Percentiles rank a stretch among this genome's conserved stretches.
Evolutionary conservation across 192 early-diverging fungal genomes (phyloP).

Genomic region (Coemansia aciculifera): DNA sequence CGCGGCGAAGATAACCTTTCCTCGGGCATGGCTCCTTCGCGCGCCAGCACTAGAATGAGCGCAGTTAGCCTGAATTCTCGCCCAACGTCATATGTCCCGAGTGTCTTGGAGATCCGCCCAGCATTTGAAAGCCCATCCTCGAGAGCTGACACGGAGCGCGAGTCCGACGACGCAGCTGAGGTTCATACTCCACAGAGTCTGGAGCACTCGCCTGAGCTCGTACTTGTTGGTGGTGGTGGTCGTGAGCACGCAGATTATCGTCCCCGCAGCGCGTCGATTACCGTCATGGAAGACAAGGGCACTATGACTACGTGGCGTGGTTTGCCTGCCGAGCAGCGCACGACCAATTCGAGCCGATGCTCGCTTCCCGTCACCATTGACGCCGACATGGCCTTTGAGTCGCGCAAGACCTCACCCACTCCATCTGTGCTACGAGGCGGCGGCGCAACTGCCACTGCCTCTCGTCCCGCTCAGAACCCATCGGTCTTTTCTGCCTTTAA

Average conservation of each 20-base stretch:
- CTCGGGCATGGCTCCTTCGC: constrained; percentile 13
- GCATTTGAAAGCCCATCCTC: constrained; percentile 38
- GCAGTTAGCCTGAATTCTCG: constrained; percentile 28
- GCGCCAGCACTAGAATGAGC: constrained; percentile 38
- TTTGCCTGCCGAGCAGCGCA: constrained; percentile 27
- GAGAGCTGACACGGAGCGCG: constrained; percentile 15
- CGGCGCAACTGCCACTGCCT: constrained; percentile 1
- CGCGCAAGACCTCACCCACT: constrained; percentile 20
- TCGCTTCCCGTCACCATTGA: constrained; percentile 9
- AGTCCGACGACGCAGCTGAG: constrained; percentile 11
- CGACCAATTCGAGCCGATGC: constrained; percentile 14
- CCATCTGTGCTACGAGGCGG: constrained; percentile 48
- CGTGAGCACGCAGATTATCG: constrained; percentile 12
- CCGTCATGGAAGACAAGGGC: constrained; percentile 45
- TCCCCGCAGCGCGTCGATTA: constrained; percentile 41
- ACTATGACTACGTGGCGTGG: constrained; percentile 53
- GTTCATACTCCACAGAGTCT: constrained; percentile 33
- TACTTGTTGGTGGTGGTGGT: constrained; percentile 43
- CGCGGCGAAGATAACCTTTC: neutral
- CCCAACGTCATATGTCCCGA: constrained; percentile 28
- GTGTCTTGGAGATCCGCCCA: constrained; percentile 45
- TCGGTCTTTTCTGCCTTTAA: constrained; percentile 45
- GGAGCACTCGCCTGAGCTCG: constrained; percentile 24
- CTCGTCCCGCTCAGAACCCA: neutral
- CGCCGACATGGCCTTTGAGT: constrained; percentile 7